A percentile compares a stretch with the other conserved stretches of the same genome.
Evolutionary conservation across 768 basidiomycete species (phyloP).

Genomic region (Phylloporus rhodoxanthus): DNA sequence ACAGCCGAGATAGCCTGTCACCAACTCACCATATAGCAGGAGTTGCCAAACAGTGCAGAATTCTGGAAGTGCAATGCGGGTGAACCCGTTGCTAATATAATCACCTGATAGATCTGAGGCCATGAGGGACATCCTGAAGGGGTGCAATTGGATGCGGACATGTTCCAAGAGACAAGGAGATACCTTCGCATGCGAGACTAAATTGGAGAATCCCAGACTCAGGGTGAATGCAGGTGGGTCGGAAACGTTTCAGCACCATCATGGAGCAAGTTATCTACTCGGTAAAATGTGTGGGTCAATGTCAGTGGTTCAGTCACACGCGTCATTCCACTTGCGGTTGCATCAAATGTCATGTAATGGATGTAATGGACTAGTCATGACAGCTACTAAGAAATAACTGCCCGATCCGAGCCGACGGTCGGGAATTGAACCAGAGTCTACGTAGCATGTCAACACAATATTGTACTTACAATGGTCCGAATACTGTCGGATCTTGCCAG

Average conservation of each 20-base stretch:
- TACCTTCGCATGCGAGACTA: constrained; percentile 19
- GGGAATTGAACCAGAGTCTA: too few relatives aligned
- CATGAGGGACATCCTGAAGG: constrained; percentile 13
- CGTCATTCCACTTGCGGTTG: constrained; percentile 1
- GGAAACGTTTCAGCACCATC: constrained; percentile 20
- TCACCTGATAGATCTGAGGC: too few relatives aligned
- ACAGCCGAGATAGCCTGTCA: too few relatives aligned
- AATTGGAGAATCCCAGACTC: constrained; percentile 21
- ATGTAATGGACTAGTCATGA: too few relatives aligned
- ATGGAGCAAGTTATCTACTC: constrained; percentile 7
- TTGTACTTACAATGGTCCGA: too few relatives aligned
- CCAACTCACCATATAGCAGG: background rate
- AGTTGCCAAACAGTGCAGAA: constrained; percentile 2
- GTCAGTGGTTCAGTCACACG: constrained; percentile 10
- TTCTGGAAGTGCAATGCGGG: background rate
- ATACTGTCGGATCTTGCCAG: background rate
- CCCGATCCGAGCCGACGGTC: too few relatives aligned
- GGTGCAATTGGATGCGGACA: constrained; percentile 3
- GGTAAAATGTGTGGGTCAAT: constrained; percentile 12
- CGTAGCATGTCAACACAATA: too few relatives aligned
- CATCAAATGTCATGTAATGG: constrained; percentile 1
- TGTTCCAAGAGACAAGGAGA: constrained; percentile 15
- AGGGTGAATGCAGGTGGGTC: constrained; percentile 23
- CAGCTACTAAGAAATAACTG: too few relatives aligned
- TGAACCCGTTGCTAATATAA: background rate